Base-by-base conservation (phyloP, 2,329 filamentous ascomycete species). In the Calonectria fujianensis region DNA sequence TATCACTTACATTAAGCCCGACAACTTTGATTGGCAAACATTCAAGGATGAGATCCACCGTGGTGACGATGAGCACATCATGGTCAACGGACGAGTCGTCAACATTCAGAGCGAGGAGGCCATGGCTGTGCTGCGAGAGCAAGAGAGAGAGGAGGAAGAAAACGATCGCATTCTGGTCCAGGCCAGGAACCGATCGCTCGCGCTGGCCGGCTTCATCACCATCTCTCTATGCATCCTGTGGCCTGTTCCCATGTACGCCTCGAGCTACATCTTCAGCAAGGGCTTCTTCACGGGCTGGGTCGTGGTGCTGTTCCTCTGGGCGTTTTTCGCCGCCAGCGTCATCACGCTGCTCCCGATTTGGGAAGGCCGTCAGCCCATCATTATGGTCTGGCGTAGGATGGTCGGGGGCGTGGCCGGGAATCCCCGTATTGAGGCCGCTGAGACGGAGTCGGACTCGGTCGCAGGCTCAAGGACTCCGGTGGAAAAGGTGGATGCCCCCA, bases 201-300 rank as follows among this genome's bases (percentile, higher is more conserved):
- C 39, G 4, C 32, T 74, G 9, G 72, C 54, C 4, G 67, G 20
- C 8, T 70, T 74, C 24, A 41, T 74, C 31, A 70, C 72, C 9
- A 32, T 74, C 27, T 74, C 50, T 0, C 66, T 83, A 52, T 71
- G 80, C 10, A 75, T 82, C n/a, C 72, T 83, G 0, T 83, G 82
- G 82, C 82, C 82, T 2, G 80, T 83, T 71, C 82, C 82, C 4
- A 75, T 83, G 71, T 83, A 82, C 50, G 82, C 78, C 13, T 80
- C 76, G 4, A 77, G 76, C 27, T 83, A 82, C 72, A 76, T 83
- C 10, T 83, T 82, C 57, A 80, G 79, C 61, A 79, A 79, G 65
- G 61, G 52, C 13, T 74, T 74, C 69, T 74, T 74, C 24, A 61
- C 61, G 1, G 72, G 72, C n/a, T 74, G 72, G 72, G 72, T 74